phyloP scores from a whole-genome alignment of 805 yeast species.

The Starmerella kuoi region DNA sequence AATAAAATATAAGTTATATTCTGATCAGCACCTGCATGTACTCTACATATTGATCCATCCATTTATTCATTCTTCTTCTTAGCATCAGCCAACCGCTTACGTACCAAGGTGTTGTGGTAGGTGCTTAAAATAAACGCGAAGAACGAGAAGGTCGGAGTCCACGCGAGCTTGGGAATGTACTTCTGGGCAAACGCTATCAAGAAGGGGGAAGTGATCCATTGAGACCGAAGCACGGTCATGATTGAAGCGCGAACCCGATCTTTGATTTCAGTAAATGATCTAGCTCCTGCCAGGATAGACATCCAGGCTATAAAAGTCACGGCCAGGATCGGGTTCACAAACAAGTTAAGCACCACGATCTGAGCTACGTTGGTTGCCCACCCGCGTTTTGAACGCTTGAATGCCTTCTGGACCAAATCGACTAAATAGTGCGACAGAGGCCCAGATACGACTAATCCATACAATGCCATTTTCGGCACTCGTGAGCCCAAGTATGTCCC shows the following conservation, averaged over 20 bases:
- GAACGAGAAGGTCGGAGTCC: constrained; percentile 33
- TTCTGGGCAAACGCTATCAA: constrained; percentile 31
- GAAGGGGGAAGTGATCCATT: constrained; percentile 31
- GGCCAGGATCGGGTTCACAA: constrained; percentile 28
- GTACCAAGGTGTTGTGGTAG: constrained; percentile 31
- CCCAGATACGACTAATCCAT: constrained; percentile 30
- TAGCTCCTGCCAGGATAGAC: constrained; percentile 31
- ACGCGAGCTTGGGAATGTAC: constrained; percentile 30
- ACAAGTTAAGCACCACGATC: constrained; percentile 29
- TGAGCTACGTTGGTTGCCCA: constrained; percentile 24
- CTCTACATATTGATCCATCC: no score
- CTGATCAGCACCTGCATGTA: no score
- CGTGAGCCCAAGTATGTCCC: constrained; percentile 28
- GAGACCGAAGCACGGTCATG: constrained; percentile 28
- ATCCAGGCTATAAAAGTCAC: constrained; percentile 28
- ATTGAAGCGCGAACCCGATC: constrained; percentile 26
- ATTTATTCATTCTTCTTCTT: constrained; percentile 7
- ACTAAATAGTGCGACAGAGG: constrained; percentile 31
- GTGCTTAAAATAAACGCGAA: constrained; percentile 31
- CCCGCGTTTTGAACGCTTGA: constrained; percentile 24
- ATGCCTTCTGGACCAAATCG: constrained; percentile 27
- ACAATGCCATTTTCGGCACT: constrained; percentile 31
- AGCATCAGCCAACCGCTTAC: constrained; percentile 21
- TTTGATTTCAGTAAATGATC: constrained; percentile 23
- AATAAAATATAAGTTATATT: no score